Evolutionary conservation across 1,284 basidiomycete genomes (phyloP).

Genomic region (Sporisorium iseilematis-ciliati): DNA sequence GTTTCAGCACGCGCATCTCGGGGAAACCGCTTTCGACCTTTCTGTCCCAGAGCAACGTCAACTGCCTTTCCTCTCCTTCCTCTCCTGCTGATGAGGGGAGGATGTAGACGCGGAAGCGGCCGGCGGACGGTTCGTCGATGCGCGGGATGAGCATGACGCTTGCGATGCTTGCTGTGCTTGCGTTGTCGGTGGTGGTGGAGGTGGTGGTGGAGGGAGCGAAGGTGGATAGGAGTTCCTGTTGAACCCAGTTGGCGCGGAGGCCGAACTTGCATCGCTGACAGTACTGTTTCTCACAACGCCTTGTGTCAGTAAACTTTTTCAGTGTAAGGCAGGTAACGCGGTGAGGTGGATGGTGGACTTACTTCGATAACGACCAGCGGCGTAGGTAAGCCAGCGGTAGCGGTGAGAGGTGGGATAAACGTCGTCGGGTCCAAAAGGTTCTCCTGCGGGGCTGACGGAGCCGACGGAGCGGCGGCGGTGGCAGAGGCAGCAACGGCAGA

Average conservation of each 20-base stretch:
- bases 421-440: slow-evolving; percentile 30
- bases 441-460: too few species aligned
- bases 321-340: neutral
- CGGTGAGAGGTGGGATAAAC: slow-evolving; percentile 21
- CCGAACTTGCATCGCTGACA: slow-evolving; percentile 45
- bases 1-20: slow-evolving; percentile 37
- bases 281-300: slow-evolving; percentile 13
- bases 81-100: neutral
- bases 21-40: slow-evolving; percentile 31
- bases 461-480: neutral
- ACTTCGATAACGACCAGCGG: slow-evolving; percentile 38
- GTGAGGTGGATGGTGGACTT: slow-evolving; percentile 3
- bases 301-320: neutral
- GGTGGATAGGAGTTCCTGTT: slow-evolving; percentile 42
- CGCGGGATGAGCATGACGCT: slow-evolving; percentile 27
- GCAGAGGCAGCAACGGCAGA: neutral
- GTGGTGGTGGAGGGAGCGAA: slow-evolving; percentile 14
- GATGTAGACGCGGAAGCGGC: slow-evolving; percentile 32
- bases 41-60: slow-evolving; percentile 33
- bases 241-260: slow-evolving; percentile 42
- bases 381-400: slow-evolving; percentile 1
- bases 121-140: slow-evolving; percentile 4
- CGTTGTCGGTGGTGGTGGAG: neutral
- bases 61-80: neutral
- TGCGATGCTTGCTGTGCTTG: neutral